Evolutionary conservation across 345 rosid genomes (phyloP), one percentile per base, ranked within the genome.

Genomic region (Salix purpurea): DNA sequence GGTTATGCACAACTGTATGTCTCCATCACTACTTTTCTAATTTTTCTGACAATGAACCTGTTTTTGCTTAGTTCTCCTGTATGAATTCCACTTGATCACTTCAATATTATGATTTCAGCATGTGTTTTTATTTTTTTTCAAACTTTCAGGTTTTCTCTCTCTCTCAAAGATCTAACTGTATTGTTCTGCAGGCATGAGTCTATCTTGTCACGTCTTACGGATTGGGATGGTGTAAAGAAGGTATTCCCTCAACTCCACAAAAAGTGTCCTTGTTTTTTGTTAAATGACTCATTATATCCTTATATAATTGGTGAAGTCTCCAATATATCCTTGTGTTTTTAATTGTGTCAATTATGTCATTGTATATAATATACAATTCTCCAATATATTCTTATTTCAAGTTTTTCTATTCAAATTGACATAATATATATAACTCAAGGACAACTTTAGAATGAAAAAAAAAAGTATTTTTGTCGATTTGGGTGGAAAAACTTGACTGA

Each of bases 1-100:
- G 82, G 79, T 82, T 85, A 77, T 78, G 85, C 85, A 10, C 75
- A 78, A 76, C 32, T 75, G 88, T 85, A 82, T 61, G 88, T 77
- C 69, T 67, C 15, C 30, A 23, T 69, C 58, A 30, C 68, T 48
- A 32, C 50, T 23, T 34, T 3, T 1, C 32, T 37, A 18, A 4
- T 56, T 58, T 40, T 67, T 40, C 28, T 42, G 30, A 68, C 70
- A 9, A 40, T 26, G 24, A 66, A 30, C 18, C 18, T n/a, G 8
- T 23, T 44, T 68, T 67, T 52, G 6, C 11, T 40, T 37, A 36
- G 46, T 77, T 46, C 65, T 65, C 24, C 12, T 37, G 42, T 60
- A 15, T 14, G 40, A 58, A 58, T 26, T 54, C 6, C 30, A 69
- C 13, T 6, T n/a, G 36, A 60, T 60, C 62, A 5, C 52, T 60